Conservation (phyloP, 495 filamentous ascomycete species). For the Xeromyces bisporus region DNA sequence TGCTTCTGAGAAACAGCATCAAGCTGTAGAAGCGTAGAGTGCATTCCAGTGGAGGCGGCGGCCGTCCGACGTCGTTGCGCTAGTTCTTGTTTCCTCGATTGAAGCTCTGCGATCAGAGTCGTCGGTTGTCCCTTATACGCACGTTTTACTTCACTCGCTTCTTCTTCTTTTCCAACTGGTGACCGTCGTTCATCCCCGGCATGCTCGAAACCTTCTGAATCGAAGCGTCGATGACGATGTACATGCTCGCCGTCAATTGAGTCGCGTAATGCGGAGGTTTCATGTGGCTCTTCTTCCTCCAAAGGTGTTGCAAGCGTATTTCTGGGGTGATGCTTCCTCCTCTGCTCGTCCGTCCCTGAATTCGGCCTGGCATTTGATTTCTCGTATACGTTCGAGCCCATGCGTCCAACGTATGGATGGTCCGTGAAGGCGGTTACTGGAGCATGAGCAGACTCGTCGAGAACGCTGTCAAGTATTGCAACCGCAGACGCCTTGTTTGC, state of each 20-base stretch:
- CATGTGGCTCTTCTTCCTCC: slow-evolving; percentile 6
- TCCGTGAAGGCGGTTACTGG: slow-evolving; percentile 93
- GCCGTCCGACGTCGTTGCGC: slow-evolving; percentile 57
- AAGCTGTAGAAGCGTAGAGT: slow-evolving; percentile 76
- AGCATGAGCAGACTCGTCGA: slow-evolving; percentile 83
- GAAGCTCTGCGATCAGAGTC: slow-evolving; percentile 81
- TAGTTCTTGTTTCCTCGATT: slow-evolving; percentile 72
- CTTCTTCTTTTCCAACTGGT: slow-evolving; percentile 21
- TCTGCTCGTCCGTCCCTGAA: slow-evolving; percentile 8
- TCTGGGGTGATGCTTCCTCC: slow-evolving; percentile 6
- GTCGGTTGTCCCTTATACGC: slow-evolving; percentile 59
- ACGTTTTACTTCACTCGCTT: slow-evolving; percentile 22
- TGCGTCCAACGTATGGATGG: slow-evolving; percentile 64
- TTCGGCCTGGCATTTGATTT: slow-evolving; percentile 16
- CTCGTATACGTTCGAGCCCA: slow-evolving; percentile 50
- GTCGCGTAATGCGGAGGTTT: slow-evolving; percentile 7
- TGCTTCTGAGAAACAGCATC: slow-evolving; percentile 84
- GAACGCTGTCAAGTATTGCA: slow-evolving; percentile 76
- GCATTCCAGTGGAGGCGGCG: slow-evolving; percentile 52
- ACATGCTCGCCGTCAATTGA: slow-evolving; percentile 1
- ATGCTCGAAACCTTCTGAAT: slow-evolving; percentile 3
- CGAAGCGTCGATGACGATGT: slow-evolving; percentile 6
- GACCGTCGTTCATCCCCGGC: slow-evolving; percentile 6
- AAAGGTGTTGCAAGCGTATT: slow-evolving; percentile 5
- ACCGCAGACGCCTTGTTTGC: slow-evolving; percentile 69